Evolutionary conservation across 257 asterid genomes (phyloP).

Genomic region (Haberlea rhodopensis): DNA sequence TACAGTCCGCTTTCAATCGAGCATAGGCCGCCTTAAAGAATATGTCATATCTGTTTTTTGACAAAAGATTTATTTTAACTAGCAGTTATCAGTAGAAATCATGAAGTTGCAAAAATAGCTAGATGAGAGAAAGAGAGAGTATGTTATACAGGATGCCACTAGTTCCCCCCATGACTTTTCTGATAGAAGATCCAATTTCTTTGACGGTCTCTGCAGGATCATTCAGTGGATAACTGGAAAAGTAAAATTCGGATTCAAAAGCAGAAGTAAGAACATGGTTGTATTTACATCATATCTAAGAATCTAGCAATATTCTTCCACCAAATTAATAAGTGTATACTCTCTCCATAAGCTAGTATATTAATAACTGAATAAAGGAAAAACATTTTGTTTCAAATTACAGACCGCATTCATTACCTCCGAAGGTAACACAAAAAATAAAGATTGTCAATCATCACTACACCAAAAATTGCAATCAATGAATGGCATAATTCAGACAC

Average conservation of each 20-base stretch:
- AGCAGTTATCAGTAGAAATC: not conserved
- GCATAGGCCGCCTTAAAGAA: conserved; percentile 88
- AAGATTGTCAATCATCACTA: too few species aligned
- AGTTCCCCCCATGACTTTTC: conserved; percentile 99
- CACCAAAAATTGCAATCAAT: not conserved
- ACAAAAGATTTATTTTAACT: conserved; percentile 1
- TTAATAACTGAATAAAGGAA: not conserved
- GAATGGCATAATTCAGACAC: not conserved
- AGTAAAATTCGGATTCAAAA: conserved; percentile 20
- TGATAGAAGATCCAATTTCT: conserved; percentile 74
- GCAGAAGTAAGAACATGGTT: conserved; percentile 23
- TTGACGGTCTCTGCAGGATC: conserved; percentile 81
- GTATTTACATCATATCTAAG: not conserved
- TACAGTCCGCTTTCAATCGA: conserved; percentile 55
- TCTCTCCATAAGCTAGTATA: not conserved
- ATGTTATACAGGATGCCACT: conserved; percentile 79
- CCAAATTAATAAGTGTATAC: not conserved
- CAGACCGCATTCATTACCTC: not conserved
- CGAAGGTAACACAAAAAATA: not conserved
- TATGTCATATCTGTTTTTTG: conserved; percentile 64
- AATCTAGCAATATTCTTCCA: not conserved
- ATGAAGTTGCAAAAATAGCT: not conserved
- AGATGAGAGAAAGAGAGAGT: conserved; percentile 15
- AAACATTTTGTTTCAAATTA: not conserved
- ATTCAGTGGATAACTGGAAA: conserved; percentile 90